Evolutionary conservation across 73 alveolate species (phyloP), one percentile per base, ranked within the genome.

Genomic region (Stentor roeselii): DNA sequence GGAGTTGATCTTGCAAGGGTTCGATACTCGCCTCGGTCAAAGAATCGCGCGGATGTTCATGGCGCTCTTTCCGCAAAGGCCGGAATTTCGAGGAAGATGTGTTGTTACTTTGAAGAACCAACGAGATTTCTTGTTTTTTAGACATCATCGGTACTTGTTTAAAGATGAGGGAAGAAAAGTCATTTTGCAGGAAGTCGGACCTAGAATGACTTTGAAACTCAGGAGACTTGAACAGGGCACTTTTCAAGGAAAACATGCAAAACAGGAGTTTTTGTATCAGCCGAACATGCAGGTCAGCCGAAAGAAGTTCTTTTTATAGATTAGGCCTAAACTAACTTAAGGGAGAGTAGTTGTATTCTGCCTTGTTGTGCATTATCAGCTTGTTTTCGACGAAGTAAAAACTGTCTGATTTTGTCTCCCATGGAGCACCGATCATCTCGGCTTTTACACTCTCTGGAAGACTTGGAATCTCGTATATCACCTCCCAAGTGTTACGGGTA

Each of bases 31-130:
- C 86, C 92, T 97, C 38, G 99, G 99, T 3, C 97, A 93, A 87
- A 90, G 99, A 86, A 92, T 98, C 35, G 99, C 98, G 11, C 90
- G 99, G 88, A 91, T 94, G 91, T 87, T 98, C 60, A 97, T 97
- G 84, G 94, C 98, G 40, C 92, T 98, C 39, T 96, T 96, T 89
- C 99, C 99, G 38, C 88, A 91, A 42, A 91, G 85, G 39, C 98
- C 97, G 61, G 92, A 95, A 36, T 90, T 95, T 76, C 80, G 84
- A 59, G 98, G 98, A 35, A 87, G 99, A 76, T 90, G 92, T 82
- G 94, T 95, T 31, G 92, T 95, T 36, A 94, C 98, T 40, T 88
- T 94, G 83, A 98, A 95, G 78, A 95, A 95, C 89, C 92, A 94
- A 78, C 86, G 99, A 92, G 99, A 95, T 87, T 95, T 92, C 86